Conservation (phyloP, 23 red algal species). For the Gracilaria vermiculophylla region DNA sequence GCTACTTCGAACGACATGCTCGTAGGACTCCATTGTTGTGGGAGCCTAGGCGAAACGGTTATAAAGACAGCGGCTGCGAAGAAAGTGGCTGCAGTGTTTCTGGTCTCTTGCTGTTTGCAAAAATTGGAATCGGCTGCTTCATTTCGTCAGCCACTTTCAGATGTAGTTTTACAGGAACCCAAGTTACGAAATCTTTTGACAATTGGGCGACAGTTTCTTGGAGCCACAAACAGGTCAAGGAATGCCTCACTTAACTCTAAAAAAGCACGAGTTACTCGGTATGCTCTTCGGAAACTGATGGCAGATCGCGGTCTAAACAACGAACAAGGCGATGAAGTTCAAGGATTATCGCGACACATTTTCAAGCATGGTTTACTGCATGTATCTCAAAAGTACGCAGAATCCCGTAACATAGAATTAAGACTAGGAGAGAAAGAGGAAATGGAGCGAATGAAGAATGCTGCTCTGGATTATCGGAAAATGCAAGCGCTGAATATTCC, state of each 20-base stretch:
- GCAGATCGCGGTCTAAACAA: background rate
- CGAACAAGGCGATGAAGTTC: slow-evolving; percentile 14
- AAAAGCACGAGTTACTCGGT: slow-evolving; percentile 19
- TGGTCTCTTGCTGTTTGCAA: slow-evolving; percentile 64
- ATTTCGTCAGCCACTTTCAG: slow-evolving; percentile 37
- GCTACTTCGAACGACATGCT: background rate
- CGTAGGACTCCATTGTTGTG: slow-evolving; percentile 53
- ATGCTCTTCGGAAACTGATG: slow-evolving; percentile 17
- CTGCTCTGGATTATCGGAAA: slow-evolving; percentile 1
- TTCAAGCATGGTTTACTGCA: slow-evolving; percentile 24
- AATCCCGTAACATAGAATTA: background rate
- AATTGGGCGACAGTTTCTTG: slow-evolving; percentile 1
- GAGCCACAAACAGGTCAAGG: slow-evolving; percentile 28
- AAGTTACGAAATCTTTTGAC: background rate
- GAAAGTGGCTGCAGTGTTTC: slow-evolving; percentile 19
- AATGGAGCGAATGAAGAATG: background rate
- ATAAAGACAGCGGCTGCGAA: background rate
- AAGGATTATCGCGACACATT: slow-evolving; percentile 20
- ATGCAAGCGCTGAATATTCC: slow-evolving; percentile 42
- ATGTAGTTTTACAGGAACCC: background rate
- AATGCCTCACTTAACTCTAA: background rate
- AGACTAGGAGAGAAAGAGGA: slow-evolving; percentile 6
- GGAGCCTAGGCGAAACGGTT: slow-evolving; percentile 29
- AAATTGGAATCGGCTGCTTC: background rate
- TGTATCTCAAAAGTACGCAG: slow-evolving; percentile 11